Conservation (phyloP, 805 yeast species). For the Yarrowia yakushimensis region DNA sequence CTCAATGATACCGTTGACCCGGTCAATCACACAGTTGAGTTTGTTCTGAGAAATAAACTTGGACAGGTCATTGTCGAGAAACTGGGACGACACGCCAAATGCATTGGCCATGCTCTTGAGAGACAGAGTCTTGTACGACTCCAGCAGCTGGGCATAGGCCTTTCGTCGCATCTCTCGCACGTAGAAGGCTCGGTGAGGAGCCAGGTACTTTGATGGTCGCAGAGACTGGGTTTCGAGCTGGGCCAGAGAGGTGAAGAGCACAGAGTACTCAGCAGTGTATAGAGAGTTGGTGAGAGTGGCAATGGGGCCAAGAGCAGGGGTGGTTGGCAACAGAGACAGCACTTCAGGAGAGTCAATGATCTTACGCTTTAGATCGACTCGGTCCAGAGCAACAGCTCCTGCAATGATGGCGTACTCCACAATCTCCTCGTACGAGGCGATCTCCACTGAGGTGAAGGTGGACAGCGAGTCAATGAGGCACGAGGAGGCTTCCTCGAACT, state of each 20-base stretch:
- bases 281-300: slow-evolving; percentile 78
- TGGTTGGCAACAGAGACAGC: slow-evolving; percentile 68
- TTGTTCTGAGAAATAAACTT: slow-evolving; percentile 90
- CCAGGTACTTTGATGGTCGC: slow-evolving; percentile 54
- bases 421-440: slow-evolving; percentile 82
- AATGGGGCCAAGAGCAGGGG: slow-evolving; percentile 72
- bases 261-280: slow-evolving; percentile 81
- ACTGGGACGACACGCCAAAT: slow-evolving; percentile 84
- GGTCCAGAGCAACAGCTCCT: slow-evolving; percentile 78
- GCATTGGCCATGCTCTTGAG: slow-evolving; percentile 90
- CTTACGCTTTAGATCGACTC: slow-evolving; percentile 78
- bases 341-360: slow-evolving; percentile 94
- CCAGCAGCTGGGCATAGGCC: slow-evolving; percentile 90
- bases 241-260: slow-evolving; percentile 71
- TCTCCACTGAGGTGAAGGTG: slow-evolving; percentile 90
- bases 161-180: slow-evolving; percentile 91
- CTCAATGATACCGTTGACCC: slow-evolving; percentile 87
- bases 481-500: slow-evolving; percentile 79
- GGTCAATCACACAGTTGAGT: slow-evolving; percentile 91
- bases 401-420: slow-evolving; percentile 84
- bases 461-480: slow-evolving; percentile 87
- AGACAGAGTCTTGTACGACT: slow-evolving; percentile 87
- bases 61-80: slow-evolving; percentile 79
- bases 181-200: slow-evolving; percentile 76
- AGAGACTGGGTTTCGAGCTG: slow-evolving; percentile 71